Conservation (phyloP, 139 green algal genomes). For the Ettlia oleoabundans region DNA sequence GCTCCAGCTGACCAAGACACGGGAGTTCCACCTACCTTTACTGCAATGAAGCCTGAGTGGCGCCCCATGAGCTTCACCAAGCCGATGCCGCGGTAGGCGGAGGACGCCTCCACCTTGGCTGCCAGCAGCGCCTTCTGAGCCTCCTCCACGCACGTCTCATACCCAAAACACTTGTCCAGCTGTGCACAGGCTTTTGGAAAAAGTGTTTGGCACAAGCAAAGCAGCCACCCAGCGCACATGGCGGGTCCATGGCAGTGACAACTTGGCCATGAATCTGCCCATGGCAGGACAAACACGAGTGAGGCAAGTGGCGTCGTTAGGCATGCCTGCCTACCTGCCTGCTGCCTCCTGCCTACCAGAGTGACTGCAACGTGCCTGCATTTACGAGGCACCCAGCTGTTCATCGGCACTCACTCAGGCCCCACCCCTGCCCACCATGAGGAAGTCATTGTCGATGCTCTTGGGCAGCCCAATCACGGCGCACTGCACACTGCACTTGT, state of each 20-base stretch:
- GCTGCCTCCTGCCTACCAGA: too few species aligned
- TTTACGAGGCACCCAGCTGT: conserved; percentile 47
- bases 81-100: conserved; percentile 67
- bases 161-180: conserved; percentile 74
- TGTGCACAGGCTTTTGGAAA: neutral
- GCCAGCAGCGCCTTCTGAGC: conserved; percentile 63
- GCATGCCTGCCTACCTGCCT: too few species aligned
- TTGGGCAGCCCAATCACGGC: conserved; percentile 92
- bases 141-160: conserved; percentile 88
- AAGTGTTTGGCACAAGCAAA: neutral
- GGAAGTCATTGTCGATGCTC: conserved; percentile 98
- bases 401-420: neutral
- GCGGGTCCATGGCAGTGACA: too few species aligned
- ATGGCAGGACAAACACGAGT: too few species aligned
- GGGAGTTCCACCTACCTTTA: conserved; percentile 40
- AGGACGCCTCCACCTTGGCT: conserved; percentile 76
- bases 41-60: conserved; percentile 82
- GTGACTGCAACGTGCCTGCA: neutral
- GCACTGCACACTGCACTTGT: conserved; percentile 70
- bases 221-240: too few species aligned
- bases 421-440: conserved; percentile 51
- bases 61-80: conserved; percentile 91
- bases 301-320: too few species aligned
- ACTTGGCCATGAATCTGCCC: too few species aligned
- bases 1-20: neutral